phyloP scores from a whole-genome alignment of 2,329 filamentous ascomycete genomes.

The Arthrocladium fulminans region DNA sequence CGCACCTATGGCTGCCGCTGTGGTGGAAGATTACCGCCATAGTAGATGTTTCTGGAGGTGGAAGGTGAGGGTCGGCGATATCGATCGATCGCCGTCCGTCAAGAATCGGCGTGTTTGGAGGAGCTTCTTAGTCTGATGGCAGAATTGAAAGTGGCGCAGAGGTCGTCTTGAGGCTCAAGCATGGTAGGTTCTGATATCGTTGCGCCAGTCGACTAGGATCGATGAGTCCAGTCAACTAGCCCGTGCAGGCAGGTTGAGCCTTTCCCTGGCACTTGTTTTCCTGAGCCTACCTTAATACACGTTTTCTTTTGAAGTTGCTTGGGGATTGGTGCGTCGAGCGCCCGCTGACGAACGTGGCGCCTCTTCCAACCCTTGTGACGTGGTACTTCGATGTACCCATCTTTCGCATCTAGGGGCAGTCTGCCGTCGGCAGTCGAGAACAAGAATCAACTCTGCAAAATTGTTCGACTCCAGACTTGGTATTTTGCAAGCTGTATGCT shows the following conservation, averaged over 20 bases:
- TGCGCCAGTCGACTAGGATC: constrained; percentile 15
- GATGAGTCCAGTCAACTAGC: constrained; percentile 17
- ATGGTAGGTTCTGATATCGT: constrained; percentile 41
- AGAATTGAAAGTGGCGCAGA: constrained; percentile 38
- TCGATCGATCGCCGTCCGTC: not conserved
- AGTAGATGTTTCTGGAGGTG: not conserved
- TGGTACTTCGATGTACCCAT: constrained; percentile 20
- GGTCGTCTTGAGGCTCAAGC: constrained; percentile 40
- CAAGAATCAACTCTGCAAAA: not conserved
- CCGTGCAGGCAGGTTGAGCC: constrained; percentile 6
- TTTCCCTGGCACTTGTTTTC: not conserved
- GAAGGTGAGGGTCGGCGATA: not conserved
- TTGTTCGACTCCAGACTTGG: not conserved
- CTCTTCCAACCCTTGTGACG: constrained; percentile 19
- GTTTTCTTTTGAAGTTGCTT: not conserved
- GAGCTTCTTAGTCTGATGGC: constrained; percentile 16
- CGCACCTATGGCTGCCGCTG: not conserved
- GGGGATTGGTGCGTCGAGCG: not conserved
- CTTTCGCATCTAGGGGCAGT: not conserved
- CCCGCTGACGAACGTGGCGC: not conserved
- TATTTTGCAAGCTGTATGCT: constrained; percentile 14
- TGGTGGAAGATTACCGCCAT: not conserved
- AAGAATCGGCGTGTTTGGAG: constrained; percentile 1
- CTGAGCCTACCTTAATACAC: not conserved
- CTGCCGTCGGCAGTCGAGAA: not conserved